Percentiles rank a stretch among this genome's conserved stretches.
These are phyloP conservation scores for Podospora anserina DNA, from an alignment of 495 filamentous ascomycete species.

Conservation along the genomic window DNA sequence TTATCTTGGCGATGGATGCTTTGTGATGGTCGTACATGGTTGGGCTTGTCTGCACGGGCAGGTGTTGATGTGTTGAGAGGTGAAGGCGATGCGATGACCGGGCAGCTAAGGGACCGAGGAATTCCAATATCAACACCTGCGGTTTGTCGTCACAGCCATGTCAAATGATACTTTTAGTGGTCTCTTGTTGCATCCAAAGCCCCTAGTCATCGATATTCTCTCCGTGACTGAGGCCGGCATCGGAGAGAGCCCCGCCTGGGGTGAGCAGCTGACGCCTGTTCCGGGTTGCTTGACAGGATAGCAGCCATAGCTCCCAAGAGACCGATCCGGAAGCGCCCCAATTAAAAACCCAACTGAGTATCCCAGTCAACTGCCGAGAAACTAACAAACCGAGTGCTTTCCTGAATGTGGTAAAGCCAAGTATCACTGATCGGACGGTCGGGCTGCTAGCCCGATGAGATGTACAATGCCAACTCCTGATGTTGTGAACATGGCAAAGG, in stretches of 20 bases:
- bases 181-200: background rate
- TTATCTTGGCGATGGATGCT: slow-evolving; percentile 18
- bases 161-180: background rate
- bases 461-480: background rate
- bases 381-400: background rate
- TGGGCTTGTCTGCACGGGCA: background rate
- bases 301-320: background rate
- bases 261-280: too few species aligned
- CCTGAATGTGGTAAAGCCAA: background rate
- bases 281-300: too few species aligned
- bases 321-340: background rate
- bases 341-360: background rate
- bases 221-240: background rate
- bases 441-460: too few species aligned
- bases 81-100: background rate
- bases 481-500: too few species aligned
- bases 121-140: background rate
- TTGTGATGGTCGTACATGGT: slow-evolving; percentile 24
- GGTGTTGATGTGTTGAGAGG: background rate
- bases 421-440: background rate
- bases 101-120: background rate
- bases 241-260: too few species aligned
- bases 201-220: background rate
- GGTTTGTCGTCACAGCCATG: background rate
- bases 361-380: background rate